A percentile compares a stretch with the other conserved stretches of the same genome.
Conservation (phyloP, 495 filamentous ascomycete species). For the Chlorociboria aeruginascens region DNA sequence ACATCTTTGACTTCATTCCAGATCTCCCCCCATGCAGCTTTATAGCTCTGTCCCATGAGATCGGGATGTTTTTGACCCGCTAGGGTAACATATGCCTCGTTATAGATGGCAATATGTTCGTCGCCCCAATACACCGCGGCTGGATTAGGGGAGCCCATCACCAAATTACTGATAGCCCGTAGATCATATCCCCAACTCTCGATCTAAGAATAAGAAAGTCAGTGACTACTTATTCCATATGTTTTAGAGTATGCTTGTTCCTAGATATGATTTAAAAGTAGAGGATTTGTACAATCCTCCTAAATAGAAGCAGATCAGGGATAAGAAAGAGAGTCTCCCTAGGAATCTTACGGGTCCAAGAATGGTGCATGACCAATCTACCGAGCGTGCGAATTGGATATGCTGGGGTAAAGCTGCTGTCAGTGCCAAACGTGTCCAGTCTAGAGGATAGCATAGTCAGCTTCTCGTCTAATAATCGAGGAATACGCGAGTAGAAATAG, state of each 20-base stretch:
- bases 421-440: conserved; percentile 56
- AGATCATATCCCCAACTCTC: conserved; percentile 51
- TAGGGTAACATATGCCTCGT: conserved; percentile 56
- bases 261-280: no score
- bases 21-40: conserved; percentile 52
- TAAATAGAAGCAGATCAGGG: no score
- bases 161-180: conserved; percentile 50
- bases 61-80: conserved; percentile 58
- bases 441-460: conserved; percentile 11
- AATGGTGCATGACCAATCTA: conserved; percentile 52
- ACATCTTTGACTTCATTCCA: conserved; percentile 50
- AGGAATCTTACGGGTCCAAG: conserved; percentile 34
- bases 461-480: no score
- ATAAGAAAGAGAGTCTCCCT: no score
- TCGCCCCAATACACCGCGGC: conserved; percentile 63
- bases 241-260: no score
- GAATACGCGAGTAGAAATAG: no score
- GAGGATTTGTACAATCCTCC: no score
- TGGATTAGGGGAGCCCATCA: conserved; percentile 63
- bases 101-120: conserved; percentile 56
- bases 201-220: conserved; percentile 20
- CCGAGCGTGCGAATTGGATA: conserved; percentile 50
- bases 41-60: conserved; percentile 50
- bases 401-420: conserved; percentile 45
- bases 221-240: no score